Evolutionary conservation across 345 rosid species (phyloP), one percentile per base, ranked within the genome.

Genomic region (Salix suchowensis): DNA sequence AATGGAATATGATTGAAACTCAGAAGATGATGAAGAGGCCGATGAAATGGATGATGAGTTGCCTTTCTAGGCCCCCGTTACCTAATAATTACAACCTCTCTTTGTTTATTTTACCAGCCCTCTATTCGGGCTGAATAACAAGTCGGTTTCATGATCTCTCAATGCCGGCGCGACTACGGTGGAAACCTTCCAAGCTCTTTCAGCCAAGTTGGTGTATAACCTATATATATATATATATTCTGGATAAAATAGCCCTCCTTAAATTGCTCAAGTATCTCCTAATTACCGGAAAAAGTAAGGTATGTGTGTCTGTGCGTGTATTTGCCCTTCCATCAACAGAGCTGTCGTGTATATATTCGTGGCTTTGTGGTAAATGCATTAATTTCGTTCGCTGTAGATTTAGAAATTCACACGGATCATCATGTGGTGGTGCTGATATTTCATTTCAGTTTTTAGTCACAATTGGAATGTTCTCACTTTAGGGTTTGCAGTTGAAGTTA

Each of bases 21-120:
- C 78, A n/a, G 88, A 77, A 23, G 88, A 83, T 14, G 82, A 84
- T 19, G 92, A 84, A 4, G 82, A 75, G 16, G 88, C 82, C 11
- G 82, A 83, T 19, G 92, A 84, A 5, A 81, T 78, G n/a, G 89
- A 83, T 61, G 93, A 84, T 11, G 87, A 84, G 26, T 74, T 79
- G 44, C 71, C 70, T 34, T 50, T 32, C 32, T 81, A 68, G 66
- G 46, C 62, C 34, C 34, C 34, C 2, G 23, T 68, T n/a, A 19
- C 5, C 36, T 54, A 28, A 67, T 42, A 73, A 37, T 52, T 19
- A 7, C 44, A 32, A 3, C 30, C 37, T 42, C 26, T 23, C n/a
- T 44, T 26, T 10, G 19, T 10, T 46, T 28, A 21, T 16, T 28
- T 36, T 13, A 61, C 39, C 11, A 30, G 4, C 8, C 26, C 11